Base-by-base conservation (phyloP, 176 grass and related monocot genomes). In the Oryza officinalis region DNA sequence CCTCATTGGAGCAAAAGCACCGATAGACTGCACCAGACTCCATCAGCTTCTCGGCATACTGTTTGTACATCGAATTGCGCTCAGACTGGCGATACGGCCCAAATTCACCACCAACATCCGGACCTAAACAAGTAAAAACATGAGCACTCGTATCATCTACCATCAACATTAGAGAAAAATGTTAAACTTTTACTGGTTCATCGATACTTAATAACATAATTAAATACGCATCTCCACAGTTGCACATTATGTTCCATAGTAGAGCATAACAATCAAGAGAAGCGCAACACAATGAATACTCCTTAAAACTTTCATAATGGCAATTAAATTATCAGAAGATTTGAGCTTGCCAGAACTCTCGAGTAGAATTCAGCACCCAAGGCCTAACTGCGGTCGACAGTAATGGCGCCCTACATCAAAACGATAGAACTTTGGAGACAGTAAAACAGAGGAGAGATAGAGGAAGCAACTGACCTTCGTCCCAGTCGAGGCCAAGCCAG, bases 401-500 rank as follows among this genome's bases (percentile, higher is more conserved):
- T 25, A 2, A 61, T 25, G 9, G 22, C n/a, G 2, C 57, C 7
- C 57, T 10, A 11, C 57, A 61, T 23, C 57, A 61, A 61, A 25
- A 57, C 2, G 8, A 25, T 25, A 25, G 2, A 61, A 10, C 57
- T 25, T 61, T 25, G 8, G 0, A 61, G 54, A 8, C 20, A 61
- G 20, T 61, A 57, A 22, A 57, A 0, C 57, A 25, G 57, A 2
- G 8, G 54, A 54, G 20, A 3, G 1, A 52, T 17, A 54, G 17
- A 20, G 49, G 8, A 13, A 57, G 1, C 14, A 14, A 20, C 4
- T 20, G 20, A 98, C 96, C 96, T 99, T 99, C 96, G 81, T 99
- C 93, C 96, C 93, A 96, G 75, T 90, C 70, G 80, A 99, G 96
- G 30, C 96, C 93, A 67, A 99, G 89, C 93, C 96, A 99, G 45